A percentile compares a stretch with the other conserved stretches of the same genome.
Evolutionary conservation across 345 rosid species (phyloP).

Genomic region (Balakata baccata): DNA sequence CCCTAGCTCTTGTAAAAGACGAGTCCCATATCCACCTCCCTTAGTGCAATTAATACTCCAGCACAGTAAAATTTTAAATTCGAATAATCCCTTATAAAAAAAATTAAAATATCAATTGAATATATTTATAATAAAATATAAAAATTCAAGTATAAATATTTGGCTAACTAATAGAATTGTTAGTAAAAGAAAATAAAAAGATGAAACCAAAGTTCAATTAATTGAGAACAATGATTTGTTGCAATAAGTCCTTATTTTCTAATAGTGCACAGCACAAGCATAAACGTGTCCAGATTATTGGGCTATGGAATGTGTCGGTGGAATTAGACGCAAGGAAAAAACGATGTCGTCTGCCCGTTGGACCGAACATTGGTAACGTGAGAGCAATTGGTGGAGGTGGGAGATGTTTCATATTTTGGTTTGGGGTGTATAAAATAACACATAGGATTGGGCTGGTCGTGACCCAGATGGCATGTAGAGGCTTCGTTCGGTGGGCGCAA

Average conservation of each 20-base stretch:
- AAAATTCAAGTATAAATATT: too few species aligned
- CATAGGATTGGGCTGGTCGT: too few species aligned
- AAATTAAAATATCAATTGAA: too few species aligned
- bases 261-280: neutral
- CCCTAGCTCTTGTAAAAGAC: neutral
- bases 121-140: too few species aligned
- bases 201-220: neutral
- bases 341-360: slow-evolving; percentile 7
- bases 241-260: too few species aligned
- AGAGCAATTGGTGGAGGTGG: neutral
- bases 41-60: too few species aligned
- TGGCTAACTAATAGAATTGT: too few species aligned
- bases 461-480: neutral
- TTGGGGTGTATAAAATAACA: neutral
- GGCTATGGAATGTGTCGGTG: neutral
- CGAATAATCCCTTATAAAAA: too few species aligned
- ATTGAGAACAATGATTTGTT: slow-evolving; percentile 5
- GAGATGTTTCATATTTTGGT: neutral
- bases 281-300: neutral
- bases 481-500: neutral
- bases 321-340: neutral
- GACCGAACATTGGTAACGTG: neutral
- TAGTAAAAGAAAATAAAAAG: neutral
- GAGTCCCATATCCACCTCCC: slow-evolving; percentile 12
- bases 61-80: too few species aligned